Percentiles rank a stretch among this genome's conserved stretches.
These are phyloP conservation scores for Pichia sp. DNA, from an alignment of 1,139 yeast species.

Conservation along the genomic window DNA sequence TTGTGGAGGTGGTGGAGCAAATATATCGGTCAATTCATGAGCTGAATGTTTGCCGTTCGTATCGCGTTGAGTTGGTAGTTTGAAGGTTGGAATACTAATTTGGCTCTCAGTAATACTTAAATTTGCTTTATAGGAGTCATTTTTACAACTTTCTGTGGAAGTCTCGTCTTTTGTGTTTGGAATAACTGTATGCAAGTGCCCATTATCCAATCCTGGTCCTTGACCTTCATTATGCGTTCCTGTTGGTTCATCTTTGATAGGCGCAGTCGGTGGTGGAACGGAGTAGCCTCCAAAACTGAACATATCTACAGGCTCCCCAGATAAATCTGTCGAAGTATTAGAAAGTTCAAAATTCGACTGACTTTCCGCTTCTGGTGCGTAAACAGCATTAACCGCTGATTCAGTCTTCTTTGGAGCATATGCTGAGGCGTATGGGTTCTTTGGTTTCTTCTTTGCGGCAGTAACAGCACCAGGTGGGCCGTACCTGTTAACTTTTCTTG, in stretches of 20 bases:
- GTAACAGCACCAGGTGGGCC: constrained; percentile 7
- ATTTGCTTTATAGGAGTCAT: neutral
- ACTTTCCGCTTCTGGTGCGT: neutral
- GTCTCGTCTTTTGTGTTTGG: neutral
- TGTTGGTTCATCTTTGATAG: neutral
- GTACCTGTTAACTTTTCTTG: constrained; percentile 9
- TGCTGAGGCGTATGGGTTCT: constrained; percentile 12
- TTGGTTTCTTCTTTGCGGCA: constrained; percentile 1
- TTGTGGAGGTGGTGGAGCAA: constrained; percentile 16
- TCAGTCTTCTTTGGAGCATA: constrained; percentile 8
- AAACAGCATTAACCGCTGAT: neutral
- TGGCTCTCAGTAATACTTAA: neutral
- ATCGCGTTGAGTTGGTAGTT: constrained; percentile 15
- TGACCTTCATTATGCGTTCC: neutral
- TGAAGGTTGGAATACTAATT: constrained; percentile 5
- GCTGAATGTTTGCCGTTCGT: constrained; percentile 1
- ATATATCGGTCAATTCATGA: constrained; percentile 11
- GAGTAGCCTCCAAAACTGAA: constrained; percentile 14
- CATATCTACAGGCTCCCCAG: constrained; percentile 7
- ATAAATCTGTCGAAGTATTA: neutral
- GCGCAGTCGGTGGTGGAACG: neutral
- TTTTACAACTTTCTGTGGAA: neutral
- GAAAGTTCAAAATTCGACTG: constrained; percentile 3
- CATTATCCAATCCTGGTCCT: no score
- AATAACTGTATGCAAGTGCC: no score